These are phyloP conservation scores for Isabelozyma rhagii DNA, from an alignment of 805 yeast genomes.

Conservation along the genomic window DNA sequence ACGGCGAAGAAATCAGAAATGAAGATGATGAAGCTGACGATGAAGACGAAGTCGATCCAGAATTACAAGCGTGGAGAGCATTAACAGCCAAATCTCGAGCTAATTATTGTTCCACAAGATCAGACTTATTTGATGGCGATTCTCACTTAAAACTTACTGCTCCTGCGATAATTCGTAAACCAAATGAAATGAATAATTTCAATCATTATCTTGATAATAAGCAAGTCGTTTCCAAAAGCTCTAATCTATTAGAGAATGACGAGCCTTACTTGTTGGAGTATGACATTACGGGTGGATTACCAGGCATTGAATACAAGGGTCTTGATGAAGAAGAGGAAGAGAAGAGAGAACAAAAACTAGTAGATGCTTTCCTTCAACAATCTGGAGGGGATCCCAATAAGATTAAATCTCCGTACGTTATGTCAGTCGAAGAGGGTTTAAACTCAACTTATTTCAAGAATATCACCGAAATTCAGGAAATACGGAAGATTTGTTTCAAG, in stretches of 20 bases:
- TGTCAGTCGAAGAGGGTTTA: slow-evolving; percentile 52
- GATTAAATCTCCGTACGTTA: slow-evolving; percentile 24
- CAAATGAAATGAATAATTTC: slow-evolving; percentile 65
- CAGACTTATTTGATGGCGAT: slow-evolving; percentile 58
- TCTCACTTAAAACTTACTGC: slow-evolving; percentile 61
- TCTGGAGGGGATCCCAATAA: slow-evolving; percentile 20
- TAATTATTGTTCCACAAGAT: slow-evolving; percentile 65
- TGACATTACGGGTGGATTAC: slow-evolving; percentile 78
- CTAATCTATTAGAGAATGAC: slow-evolving; percentile 49
- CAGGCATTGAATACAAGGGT: slow-evolving; percentile 58
- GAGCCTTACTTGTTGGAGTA: slow-evolving; percentile 76
- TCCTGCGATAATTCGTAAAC: slow-evolving; percentile 64
- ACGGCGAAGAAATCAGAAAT: slow-evolving; percentile 38
- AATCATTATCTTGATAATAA: slow-evolving; percentile 40
- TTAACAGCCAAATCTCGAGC: slow-evolving; percentile 77
- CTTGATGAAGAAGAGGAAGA: slow-evolving; percentile 42
- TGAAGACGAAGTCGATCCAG: slow-evolving; percentile 71
- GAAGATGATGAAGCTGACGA: slow-evolving; percentile 39
- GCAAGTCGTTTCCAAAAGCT: slow-evolving; percentile 40
- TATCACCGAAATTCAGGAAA: slow-evolving; percentile 78
- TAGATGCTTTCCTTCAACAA: slow-evolving; percentile 29
- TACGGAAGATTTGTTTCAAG: slow-evolving; percentile 83
- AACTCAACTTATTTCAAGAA: slow-evolving; percentile 60
- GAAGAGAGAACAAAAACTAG: slow-evolving; percentile 31
- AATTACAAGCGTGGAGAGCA: slow-evolving; percentile 80